Base-by-base conservation (phyloP, 2,329 filamentous ascomycete genomes). In the Botryosphaeria dothidea region DNA sequence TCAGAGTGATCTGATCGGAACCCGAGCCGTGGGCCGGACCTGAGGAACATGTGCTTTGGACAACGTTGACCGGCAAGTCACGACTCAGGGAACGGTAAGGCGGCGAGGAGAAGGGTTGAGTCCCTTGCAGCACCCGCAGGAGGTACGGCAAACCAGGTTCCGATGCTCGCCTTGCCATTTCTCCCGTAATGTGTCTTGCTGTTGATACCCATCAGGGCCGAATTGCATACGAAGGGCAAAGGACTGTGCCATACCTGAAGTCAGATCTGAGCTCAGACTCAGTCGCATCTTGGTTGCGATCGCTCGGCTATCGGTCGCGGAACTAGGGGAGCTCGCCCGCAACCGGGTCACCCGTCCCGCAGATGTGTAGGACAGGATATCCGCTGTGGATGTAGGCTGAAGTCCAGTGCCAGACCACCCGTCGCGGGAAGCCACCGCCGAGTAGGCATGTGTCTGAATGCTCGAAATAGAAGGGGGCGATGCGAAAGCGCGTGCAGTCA, bases 381-480 rank as follows among this genome's bases (percentile, higher is more conserved):
- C 23, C 17, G 21, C 41, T 27, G n/a, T 34, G 56, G 34, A 25
- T n/a, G 7, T 46, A 17, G 19, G 13, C 8, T 25, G 41, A 19
- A 17, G n/a, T 23, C 19, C 41, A 46, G 21, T 11, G 27, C 56
- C 29, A 46, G 21, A 25, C 56, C 21, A 34, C 27, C 27, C 56
- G 41, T 25, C n/a, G 23, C 29, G 38, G 23, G 15, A 11, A 60
- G 34, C 15, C 56, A 11, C 23, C 3, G 21, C 34, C 17, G 41
- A 9, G 13, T 19, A 4, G 19, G 52, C 11, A 17, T 17, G 27
- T 60, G 56, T 41, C 41, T 60, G 56, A 19, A 60, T 7, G 29
- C 41, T 34, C 27, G 41, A 46, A 60, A 60, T 60, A 60, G 56
- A 46, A 60, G 29, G 27, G 21, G 41, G 54, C 9, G 36, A 45